phyloP scores from a whole-genome alignment of 2,329 filamentous ascomycete genomes.

The Cladorrhinum sp. region DNA sequence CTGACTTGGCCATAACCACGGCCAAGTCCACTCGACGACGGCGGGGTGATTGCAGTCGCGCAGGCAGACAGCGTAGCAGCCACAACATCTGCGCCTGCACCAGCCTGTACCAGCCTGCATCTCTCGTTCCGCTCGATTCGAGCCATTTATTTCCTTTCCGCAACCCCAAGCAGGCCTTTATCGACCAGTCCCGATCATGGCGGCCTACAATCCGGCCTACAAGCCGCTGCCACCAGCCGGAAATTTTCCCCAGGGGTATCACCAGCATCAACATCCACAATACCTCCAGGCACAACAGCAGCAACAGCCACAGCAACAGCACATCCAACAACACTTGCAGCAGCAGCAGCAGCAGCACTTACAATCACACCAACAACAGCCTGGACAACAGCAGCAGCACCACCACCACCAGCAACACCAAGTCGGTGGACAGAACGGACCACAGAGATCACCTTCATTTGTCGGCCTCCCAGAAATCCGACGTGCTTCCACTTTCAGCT shows the following conservation, averaged over 20 bases:
- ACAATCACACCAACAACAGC: conserved; percentile 25
- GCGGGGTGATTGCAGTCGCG: neutral
- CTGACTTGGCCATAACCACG: neutral
- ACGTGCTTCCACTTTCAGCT: conserved; percentile 54
- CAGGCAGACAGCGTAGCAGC: neutral
- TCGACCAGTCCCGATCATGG: conserved; percentile 18
- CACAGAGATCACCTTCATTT: conserved; percentile 50
- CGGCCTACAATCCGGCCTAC: conserved; percentile 24
- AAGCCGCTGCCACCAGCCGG: conserved; percentile 19
- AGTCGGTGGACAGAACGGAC: conserved; percentile 26
- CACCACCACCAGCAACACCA: conserved; percentile 20
- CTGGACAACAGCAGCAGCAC: conserved; percentile 25
- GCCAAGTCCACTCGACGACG: neutral
- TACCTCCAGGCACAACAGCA: conserved; percentile 16
- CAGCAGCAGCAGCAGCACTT: conserved; percentile 22
- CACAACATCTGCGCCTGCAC: neutral
- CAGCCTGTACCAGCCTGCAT: neutral
- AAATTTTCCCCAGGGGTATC: conserved; percentile 20
- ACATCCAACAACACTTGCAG: conserved; percentile 24
- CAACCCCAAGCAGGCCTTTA: neutral
- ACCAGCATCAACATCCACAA: conserved; percentile 14
- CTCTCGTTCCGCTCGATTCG: neutral
- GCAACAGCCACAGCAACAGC: conserved; percentile 4
- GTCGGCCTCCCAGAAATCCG: conserved; percentile 57
- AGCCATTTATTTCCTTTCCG: neutral